Evolutionary conservation across 805 yeast genomes (phyloP).

Genomic region (Wickerhamiella vanderwaltii): DNA sequence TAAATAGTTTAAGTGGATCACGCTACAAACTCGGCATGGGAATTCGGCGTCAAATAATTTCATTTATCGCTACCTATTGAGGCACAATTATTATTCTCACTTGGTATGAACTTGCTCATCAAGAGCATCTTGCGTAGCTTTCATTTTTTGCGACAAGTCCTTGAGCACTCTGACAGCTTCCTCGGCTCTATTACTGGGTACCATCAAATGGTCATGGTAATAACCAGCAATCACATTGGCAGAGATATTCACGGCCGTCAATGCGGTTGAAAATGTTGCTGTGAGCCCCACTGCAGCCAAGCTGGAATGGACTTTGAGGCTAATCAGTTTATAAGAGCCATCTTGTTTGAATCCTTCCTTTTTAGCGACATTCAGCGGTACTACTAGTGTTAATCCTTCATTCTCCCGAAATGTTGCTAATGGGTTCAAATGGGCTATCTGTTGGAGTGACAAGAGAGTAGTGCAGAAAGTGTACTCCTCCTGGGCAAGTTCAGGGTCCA

Average conservation of each 20-base stretch:
- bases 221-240: slow-evolving; percentile 6
- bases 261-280: not conserved
- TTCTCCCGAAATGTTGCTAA: not conserved
- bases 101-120: too few relatives aligned
- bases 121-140: too few relatives aligned
- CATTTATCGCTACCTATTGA: too few relatives aligned
- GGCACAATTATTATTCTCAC: too few relatives aligned
- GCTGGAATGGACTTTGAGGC: not conserved
- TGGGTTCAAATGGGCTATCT: not conserved
- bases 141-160: too few relatives aligned
- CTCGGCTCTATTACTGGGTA: not conserved
- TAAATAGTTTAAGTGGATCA: too few relatives aligned
- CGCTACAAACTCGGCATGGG: too few relatives aligned
- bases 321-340: not conserved
- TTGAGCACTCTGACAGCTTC: not conserved
- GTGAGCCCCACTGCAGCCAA: not conserved
- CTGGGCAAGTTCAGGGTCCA: not conserved
- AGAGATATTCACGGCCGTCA: not conserved
- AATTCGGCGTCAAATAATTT: too few relatives aligned
- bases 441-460: not conserved
- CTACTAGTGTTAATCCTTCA: not conserved
- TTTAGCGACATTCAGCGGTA: not conserved
- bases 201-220: not conserved
- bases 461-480: not conserved
- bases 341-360: not conserved